These are phyloP conservation scores for Bimuria novae-zelandiae DNA, from an alignment of 2,329 filamentous ascomycete species.

Conservation along the genomic window DNA sequence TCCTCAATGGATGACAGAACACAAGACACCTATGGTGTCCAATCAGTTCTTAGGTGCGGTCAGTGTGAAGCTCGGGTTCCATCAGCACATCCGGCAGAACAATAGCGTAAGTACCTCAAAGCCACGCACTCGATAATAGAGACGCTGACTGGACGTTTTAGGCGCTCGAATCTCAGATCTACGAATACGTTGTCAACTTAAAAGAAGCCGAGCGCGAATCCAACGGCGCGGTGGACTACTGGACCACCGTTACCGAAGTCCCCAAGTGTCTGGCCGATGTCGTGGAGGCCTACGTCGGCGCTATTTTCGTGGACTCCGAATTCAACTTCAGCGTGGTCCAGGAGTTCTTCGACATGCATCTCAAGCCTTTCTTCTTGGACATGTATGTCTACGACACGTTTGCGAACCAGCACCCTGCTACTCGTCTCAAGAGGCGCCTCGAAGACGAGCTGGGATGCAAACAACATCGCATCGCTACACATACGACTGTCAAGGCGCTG, in stretches of 20 bases:
- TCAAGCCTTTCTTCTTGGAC: constrained; percentile 79
- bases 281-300: constrained; percentile 85
- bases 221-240: constrained; percentile 66
- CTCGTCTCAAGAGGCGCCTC: constrained; percentile 69
- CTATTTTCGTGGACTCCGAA: constrained; percentile 85
- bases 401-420: constrained; percentile 82
- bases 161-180: constrained; percentile 56
- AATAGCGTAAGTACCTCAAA: constrained; percentile 40
- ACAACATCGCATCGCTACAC: constrained; percentile 54
- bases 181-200: constrained; percentile 62
- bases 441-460: constrained; percentile 68
- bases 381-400: constrained; percentile 88
- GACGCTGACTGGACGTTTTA: neutral
- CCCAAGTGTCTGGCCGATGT: constrained; percentile 84
- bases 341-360: constrained; percentile 74
- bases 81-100: constrained; percentile 68
- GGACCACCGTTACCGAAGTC: constrained; percentile 62
- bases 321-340: constrained; percentile 78
- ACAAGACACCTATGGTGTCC: constrained; percentile 99
- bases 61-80: constrained; percentile 76
- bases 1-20: constrained; percentile 96
- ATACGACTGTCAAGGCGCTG: constrained; percentile 51
- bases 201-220: constrained; percentile 56
- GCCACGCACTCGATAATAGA: neutral
- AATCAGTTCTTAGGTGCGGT: constrained; percentile 91